A percentile compares a stretch with the other conserved stretches of the same genome.
These are phyloP conservation scores for Zostera marina DNA, from an alignment of 116 monocot species.

Conservation along the genomic window DNA sequence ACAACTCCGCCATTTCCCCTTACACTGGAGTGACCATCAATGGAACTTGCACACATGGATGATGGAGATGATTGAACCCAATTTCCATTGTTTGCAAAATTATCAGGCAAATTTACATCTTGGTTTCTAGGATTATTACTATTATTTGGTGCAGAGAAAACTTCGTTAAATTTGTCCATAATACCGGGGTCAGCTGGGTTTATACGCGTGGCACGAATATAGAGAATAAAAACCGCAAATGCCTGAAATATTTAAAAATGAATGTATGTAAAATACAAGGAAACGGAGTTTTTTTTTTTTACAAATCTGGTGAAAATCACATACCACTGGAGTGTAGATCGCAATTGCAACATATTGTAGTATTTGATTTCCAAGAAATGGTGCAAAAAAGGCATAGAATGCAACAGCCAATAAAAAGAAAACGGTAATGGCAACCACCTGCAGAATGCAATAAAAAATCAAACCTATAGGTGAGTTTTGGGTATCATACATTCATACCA, in stretches of 20 bases:
- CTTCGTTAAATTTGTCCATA: constrained; percentile 64
- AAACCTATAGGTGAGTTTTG: neutral
- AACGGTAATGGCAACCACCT: constrained; percentile 95
- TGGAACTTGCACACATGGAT: constrained; percentile 46
- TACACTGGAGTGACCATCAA: constrained; percentile 30
- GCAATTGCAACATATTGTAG: constrained; percentile 51
- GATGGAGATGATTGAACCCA: constrained; percentile 37
- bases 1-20: constrained; percentile 29
- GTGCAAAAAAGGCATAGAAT: constrained; percentile 97
- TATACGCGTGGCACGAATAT: constrained; percentile 76
- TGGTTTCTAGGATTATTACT: constrained; percentile 21
- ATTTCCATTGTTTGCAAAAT: constrained; percentile 9
- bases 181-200: constrained; percentile 99
- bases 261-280: neutral
- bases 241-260: constrained; percentile 31
- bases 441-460: constrained; percentile 2
- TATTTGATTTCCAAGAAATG: constrained; percentile 63
- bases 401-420: constrained; percentile 85
- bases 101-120: constrained; percentile 23
- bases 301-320: constrained; percentile 5
- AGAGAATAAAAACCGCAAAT: constrained; percentile 82
- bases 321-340: constrained; percentile 66
- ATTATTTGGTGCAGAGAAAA: constrained; percentile 19
- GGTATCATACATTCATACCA: too few species aligned
- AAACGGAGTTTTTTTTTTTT: neutral